phyloP scores from a whole-genome alignment of 1,139 yeast species.

The Yueomyces sp. region DNA sequence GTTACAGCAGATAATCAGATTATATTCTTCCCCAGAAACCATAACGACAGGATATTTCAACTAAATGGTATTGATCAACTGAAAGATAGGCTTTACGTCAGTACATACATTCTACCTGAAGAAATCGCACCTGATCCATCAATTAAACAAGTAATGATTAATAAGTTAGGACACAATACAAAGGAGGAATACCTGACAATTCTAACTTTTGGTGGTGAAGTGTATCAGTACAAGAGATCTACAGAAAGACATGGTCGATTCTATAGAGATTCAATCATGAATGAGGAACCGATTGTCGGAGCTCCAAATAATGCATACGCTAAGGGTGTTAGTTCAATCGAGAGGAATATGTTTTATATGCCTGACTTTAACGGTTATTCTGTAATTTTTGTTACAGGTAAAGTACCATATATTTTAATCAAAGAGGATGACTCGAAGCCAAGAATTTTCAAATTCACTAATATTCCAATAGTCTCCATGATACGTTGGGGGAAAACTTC shows the following conservation, averaged over 20 bases:
- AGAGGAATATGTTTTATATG: conserved; percentile 53
- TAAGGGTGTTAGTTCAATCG: conserved; percentile 49
- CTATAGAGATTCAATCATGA: conserved; percentile 35
- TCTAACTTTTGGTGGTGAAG: conserved; percentile 70
- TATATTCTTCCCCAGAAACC: conserved; percentile 50
- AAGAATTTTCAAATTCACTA: conserved; percentile 54
- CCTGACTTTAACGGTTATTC: conserved; percentile 46
- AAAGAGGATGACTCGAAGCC: conserved; percentile 57
- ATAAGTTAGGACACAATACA: conserved; percentile 48
- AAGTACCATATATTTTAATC: conserved; percentile 54
- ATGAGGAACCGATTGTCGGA: conserved; percentile 42
- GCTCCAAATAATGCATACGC: conserved; percentile 70
- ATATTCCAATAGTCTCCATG: conserved; percentile 50
- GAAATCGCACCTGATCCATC: conserved; percentile 59
- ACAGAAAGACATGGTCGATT: conserved; percentile 33
- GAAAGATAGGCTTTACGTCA: conserved; percentile 39
- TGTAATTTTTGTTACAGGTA: conserved; percentile 64
- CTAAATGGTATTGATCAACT: conserved; percentile 47
- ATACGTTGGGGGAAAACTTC: conserved; percentile 23
- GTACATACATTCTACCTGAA: conserved; percentile 45
- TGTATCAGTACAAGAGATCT: conserved; percentile 50
- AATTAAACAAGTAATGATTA: conserved; percentile 56
- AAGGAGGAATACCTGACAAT: conserved; percentile 53
- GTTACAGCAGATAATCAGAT: conserved; percentile 71
- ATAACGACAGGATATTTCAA: conserved; percentile 55